Base-by-base conservation (phyloP, 179 eudicot species). In the Beta lomatogona region DNA sequence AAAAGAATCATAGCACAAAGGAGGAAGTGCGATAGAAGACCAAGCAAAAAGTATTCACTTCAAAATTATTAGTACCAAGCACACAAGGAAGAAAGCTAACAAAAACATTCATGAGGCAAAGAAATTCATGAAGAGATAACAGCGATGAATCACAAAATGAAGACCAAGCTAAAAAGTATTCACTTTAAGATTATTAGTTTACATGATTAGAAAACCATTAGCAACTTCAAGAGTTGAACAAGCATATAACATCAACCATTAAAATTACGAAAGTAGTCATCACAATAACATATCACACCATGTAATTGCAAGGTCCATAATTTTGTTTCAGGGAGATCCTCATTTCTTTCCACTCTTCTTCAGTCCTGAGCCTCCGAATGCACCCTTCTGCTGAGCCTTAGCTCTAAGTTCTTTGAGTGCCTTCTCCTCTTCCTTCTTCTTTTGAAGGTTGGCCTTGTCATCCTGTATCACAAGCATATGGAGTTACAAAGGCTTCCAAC, bases 271-370 rank as follows among this genome's bases (percentile, higher is more conserved):
- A 45, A 75, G 9, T 7, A 65, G 63, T 77, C 53, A 45, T 76
- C 77, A 74, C 60, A 53, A 80, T 65, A 81, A 67, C 71, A 81
- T 78, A 77, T 73, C 63, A 84, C 41, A 77, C 65, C 58, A 60
- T 54, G 19, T 41, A 75, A 74, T 68, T 31, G 70, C 70, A 44
- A 36, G 61, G 67, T 63, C 45, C 68, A 67, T 58, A 59, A 73
- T 19, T 50, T 57, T 22, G 63, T 77, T 77, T 28, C 59, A 11
- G n/a, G 48, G 4, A 19, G 73, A 31, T 22, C 68, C 83, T 93
- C 86, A 92, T 84, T 93, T 96, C 91, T 96, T 96, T 67, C 99
- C 99, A 85, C 99, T 96, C 85, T 96, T 96, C 95, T 96, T 94
- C 79, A 94, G 92, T 52, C 99, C 99, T 3, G 98, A 31, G 71